Evolutionary conservation across 208 protist species (phyloP).

Genomic region (Wallacemonas collosoma): DNA sequence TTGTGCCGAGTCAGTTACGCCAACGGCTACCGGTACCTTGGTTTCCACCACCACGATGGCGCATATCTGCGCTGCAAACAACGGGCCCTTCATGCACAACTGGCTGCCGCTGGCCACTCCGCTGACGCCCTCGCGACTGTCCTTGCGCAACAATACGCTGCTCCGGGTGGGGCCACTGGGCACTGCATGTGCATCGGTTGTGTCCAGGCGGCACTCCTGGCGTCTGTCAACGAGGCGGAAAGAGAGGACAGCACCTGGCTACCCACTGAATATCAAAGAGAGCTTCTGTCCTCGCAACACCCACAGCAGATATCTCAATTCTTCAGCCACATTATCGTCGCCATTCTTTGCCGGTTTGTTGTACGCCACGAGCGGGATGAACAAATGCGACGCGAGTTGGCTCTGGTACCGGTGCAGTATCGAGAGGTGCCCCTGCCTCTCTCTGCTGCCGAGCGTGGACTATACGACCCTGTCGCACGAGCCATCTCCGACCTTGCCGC

Average conservation of each 20-base stretch:
- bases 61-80: neutral
- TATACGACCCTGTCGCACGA: conserved; percentile 41
- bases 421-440: conserved; percentile 15
- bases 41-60: neutral
- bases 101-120: neutral
- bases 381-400: conserved; percentile 31
- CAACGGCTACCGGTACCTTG: neutral
- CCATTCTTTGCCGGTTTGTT: conserved; percentile 33
- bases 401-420: conserved; percentile 31
- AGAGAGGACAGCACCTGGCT: neutral
- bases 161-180: neutral
- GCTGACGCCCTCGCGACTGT: neutral
- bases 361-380: conserved; percentile 48
- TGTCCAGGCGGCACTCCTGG: neutral
- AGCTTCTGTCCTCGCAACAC: neutral
- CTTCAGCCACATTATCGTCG: conserved; percentile 18
- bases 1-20: neutral
- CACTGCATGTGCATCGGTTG: neutral
- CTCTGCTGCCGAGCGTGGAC: conserved; percentile 26
- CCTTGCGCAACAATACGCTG: neutral
- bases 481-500: conserved; percentile 23
- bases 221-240: neutral
- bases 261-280: neutral
- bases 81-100: neutral
- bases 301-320: neutral